These are phyloP conservation scores for Phytopythium delawarense DNA, from an alignment of 352 stramenopile species.

Conservation along the genomic window DNA sequence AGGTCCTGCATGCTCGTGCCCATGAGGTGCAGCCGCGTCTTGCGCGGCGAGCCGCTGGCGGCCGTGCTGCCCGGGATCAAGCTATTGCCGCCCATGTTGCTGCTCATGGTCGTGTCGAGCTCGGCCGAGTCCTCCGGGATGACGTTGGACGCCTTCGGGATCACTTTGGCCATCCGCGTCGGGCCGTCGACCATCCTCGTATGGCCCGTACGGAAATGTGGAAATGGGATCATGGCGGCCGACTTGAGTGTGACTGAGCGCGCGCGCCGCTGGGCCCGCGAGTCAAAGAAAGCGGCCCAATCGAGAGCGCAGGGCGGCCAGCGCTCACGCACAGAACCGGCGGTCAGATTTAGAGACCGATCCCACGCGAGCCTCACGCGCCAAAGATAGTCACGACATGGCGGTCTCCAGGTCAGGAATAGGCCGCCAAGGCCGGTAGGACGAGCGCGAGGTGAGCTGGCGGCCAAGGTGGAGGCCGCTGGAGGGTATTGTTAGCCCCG, in stretches of 20 bases:
- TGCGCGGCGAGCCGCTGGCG: slow-evolving; percentile 15
- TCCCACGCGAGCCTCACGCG: not conserved
- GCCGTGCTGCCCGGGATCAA: not conserved
- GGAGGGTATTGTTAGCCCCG: no score
- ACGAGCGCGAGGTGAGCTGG: not conserved
- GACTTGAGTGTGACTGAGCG: slow-evolving; percentile 6
- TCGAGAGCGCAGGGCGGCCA: not conserved
- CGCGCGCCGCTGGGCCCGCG: not conserved
- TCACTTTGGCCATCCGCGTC: slow-evolving; percentile 74
- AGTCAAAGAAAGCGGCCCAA: not conserved
- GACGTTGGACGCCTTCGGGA: slow-evolving; percentile 41
- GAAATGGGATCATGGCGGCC: slow-evolving; percentile 63
- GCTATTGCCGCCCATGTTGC: not conserved
- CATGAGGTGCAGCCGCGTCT: slow-evolving; percentile 44
- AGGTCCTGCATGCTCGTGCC: slow-evolving; percentile 58
- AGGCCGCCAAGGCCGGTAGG: not conserved
- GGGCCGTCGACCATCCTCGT: slow-evolving; percentile 71
- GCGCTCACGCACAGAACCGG: not conserved
- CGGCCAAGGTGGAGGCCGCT: no score
- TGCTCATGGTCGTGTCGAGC: slow-evolving; percentile 26
- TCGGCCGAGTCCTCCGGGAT: slow-evolving; percentile 13
- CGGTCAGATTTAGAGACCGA: slow-evolving; percentile 4
- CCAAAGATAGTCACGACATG: slow-evolving; percentile 8
- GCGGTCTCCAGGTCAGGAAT: not conserved
- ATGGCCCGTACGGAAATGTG: slow-evolving; percentile 66